Evolutionary conservation across 306 rosid species (phyloP).

Genomic region (Medicago ruthenica): DNA sequence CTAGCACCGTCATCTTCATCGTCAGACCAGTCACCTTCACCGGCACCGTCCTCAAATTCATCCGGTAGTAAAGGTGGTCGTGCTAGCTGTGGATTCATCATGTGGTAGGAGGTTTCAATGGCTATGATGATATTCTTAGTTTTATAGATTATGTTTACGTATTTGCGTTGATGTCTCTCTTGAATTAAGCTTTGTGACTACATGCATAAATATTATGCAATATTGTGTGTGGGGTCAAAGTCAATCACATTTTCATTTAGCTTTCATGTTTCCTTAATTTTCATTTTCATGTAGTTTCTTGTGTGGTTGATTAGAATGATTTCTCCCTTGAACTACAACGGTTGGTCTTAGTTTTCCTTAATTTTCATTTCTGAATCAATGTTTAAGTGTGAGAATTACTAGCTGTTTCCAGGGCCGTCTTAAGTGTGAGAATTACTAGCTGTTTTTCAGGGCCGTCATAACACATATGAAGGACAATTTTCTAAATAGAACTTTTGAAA

Average conservation of each 20-base stretch:
- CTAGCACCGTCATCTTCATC: neutral
- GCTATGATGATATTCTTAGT: neutral
- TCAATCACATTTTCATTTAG: neutral
- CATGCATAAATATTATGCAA: neutral
- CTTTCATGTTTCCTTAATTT: neutral
- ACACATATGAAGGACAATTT: too few relatives aligned
- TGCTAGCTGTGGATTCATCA: neutral
- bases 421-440: too few relatives aligned
- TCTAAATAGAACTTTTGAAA: too few relatives aligned
- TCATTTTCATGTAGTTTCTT: neutral
- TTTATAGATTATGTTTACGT: neutral
- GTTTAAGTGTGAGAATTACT: too few relatives aligned
- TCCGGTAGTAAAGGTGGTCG: conserved; percentile 4
- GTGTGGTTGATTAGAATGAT: neutral
- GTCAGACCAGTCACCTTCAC: neutral
- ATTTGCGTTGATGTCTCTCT: neutral
- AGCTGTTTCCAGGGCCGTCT: too few relatives aligned
- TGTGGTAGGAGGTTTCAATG: conserved; percentile 33
- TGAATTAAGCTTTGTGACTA: neutral
- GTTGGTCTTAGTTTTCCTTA: neutral
- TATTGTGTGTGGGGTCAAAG: neutral
- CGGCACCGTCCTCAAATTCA: neutral
- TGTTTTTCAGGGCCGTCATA: too few relatives aligned
- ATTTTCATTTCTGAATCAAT: too few relatives aligned
- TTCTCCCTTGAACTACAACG: neutral